Evolutionary conservation across 495 filamentous ascomycete genomes (phyloP).

Genomic region (Penicillium dipodomyicola): DNA sequence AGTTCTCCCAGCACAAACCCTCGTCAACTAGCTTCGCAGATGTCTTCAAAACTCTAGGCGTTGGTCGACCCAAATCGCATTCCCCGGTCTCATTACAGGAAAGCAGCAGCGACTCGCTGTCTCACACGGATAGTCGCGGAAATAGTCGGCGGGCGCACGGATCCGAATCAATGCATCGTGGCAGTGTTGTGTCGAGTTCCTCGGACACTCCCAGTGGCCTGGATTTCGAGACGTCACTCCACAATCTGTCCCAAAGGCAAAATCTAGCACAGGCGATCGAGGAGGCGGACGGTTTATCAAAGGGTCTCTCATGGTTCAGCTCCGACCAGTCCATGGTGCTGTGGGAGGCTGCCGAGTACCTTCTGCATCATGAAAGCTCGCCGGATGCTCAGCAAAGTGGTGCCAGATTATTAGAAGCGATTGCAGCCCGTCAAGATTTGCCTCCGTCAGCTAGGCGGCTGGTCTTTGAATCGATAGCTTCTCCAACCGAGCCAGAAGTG

Average conservation of each 20-base stretch:
- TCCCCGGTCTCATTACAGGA: slow-evolving; percentile 39
- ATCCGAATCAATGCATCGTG: slow-evolving; percentile 47
- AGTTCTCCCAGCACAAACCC: slow-evolving; percentile 35
- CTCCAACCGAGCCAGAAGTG: slow-evolving; percentile 39
- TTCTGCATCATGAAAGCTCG: slow-evolving; percentile 40
- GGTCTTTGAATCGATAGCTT: slow-evolving; percentile 40
- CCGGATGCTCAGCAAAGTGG: slow-evolving; percentile 40
- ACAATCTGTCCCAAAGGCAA: slow-evolving; percentile 37
- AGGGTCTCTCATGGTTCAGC: slow-evolving; percentile 34
- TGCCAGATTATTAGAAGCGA: slow-evolving; percentile 37
- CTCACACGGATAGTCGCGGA: slow-evolving; percentile 35
- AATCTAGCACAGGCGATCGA: slow-evolving; percentile 40
- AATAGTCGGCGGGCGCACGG: slow-evolving; percentile 32
- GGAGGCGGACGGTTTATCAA: slow-evolving; percentile 42
- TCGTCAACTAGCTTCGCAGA: slow-evolving; percentile 44
- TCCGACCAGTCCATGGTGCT: slow-evolving; percentile 43
- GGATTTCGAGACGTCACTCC: slow-evolving; percentile 41
- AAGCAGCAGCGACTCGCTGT: slow-evolving; percentile 33
- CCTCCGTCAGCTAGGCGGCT: slow-evolving; percentile 34
- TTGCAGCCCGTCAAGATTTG: slow-evolving; percentile 44
- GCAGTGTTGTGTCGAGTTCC: slow-evolving; percentile 43
- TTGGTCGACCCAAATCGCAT: slow-evolving; percentile 40
- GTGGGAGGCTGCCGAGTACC: slow-evolving; percentile 44
- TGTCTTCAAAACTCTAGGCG: slow-evolving; percentile 48
- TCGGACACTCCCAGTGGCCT: slow-evolving; percentile 43